Conservation (phyloP, 2,329 filamentous ascomycete species). For the Colletotrichum navitas region DNA sequence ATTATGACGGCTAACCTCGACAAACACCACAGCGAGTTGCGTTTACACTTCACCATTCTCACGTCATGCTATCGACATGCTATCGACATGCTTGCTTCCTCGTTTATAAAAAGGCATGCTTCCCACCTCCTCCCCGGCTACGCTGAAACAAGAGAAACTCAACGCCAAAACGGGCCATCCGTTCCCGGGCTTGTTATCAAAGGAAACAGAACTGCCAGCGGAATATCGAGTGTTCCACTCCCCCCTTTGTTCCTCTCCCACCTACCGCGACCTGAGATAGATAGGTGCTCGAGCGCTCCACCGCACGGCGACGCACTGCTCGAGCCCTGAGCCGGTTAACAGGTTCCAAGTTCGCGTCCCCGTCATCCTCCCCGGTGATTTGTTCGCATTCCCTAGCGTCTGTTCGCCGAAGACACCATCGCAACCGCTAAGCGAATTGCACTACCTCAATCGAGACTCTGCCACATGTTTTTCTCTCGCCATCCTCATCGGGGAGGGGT, state of each 20-base stretch:
- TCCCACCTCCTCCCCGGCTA: not conserved
- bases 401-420: constrained; percentile 36
- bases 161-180: constrained; percentile 26
- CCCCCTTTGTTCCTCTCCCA: not conserved
- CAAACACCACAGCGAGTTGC: not conserved
- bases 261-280: not conserved
- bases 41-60: not conserved
- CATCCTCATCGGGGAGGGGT: constrained; percentile 13
- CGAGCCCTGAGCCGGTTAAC: constrained; percentile 24
- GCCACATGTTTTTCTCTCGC: constrained; percentile 1
- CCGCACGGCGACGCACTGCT: constrained; percentile 35
- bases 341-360: constrained; percentile 7
- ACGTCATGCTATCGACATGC: not conserved
- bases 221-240: not conserved
- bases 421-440: constrained; percentile 16
- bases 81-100: no score
- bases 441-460: constrained; percentile 27
- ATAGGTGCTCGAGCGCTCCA: constrained; percentile 23
- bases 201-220: constrained; percentile 7
- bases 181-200: constrained; percentile 24
- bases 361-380: constrained; percentile 7
- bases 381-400: constrained; percentile 28
- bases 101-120: not conserved
- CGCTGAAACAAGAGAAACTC: constrained; percentile 32
- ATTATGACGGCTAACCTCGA: not conserved